Conservation (phyloP, 768 basidiomycete species). For the Russula sp. region DNA sequence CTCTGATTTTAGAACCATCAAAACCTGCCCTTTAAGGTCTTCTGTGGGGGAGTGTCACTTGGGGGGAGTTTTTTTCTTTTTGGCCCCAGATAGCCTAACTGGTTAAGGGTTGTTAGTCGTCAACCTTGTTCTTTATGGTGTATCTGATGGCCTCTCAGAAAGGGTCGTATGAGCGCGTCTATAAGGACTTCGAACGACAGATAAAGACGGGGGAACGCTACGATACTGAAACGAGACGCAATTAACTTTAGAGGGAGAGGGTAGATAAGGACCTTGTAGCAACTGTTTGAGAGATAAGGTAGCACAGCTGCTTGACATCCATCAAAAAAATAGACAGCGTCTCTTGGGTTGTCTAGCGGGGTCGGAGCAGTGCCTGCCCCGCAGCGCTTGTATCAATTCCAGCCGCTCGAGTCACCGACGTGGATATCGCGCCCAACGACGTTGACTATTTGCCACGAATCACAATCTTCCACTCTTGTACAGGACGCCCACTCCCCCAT, state of each 20-base stretch:
- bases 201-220: background rate
- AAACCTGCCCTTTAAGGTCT: too few relatives aligned
- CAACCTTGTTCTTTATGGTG: background rate
- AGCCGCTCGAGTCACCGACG: background rate
- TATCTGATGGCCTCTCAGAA: background rate
- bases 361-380: background rate
- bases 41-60: too few relatives aligned
- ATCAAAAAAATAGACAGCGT: conserved; percentile 1
- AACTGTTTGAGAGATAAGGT: background rate
- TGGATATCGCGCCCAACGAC: background rate
- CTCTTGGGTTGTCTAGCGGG: background rate
- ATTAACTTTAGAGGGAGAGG: conserved; percentile 3
- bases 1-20: too few relatives aligned
- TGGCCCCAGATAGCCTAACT: too few relatives aligned
- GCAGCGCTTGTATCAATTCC: background rate
- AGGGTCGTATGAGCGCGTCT: background rate
- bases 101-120: too few relatives aligned
- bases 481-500: background rate
- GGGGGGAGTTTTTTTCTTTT: background rate
- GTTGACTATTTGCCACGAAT: too few relatives aligned
- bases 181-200: background rate
- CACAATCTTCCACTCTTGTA: background rate
- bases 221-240: background rate
- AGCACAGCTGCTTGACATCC: background rate
- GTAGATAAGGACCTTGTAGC: background rate